A percentile compares a stretch with the other conserved stretches of the same genome.
These are phyloP conservation scores for Papiliotrema flavescens DNA, from an alignment of 1,284 basidiomycete genomes.

Conservation along the genomic window DNA sequence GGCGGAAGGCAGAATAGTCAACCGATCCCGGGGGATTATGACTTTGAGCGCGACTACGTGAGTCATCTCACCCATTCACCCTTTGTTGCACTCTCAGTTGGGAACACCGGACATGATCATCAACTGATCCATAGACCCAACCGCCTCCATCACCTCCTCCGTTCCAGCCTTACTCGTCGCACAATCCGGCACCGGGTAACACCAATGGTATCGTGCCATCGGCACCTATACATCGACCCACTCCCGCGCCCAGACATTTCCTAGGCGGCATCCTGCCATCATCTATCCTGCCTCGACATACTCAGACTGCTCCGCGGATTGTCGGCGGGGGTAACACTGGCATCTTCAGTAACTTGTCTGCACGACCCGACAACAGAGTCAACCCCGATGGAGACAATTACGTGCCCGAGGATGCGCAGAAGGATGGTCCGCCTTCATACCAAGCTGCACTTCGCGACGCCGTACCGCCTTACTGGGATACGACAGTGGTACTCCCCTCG, in stretches of 20 bases:
- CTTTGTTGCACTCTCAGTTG: conserved; percentile 1
- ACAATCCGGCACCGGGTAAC: conserved; percentile 66
- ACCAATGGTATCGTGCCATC: conserved; percentile 71
- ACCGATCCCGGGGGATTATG: conserved; percentile 57
- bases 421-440: conserved; percentile 85
- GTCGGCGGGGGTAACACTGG: conserved; percentile 79
- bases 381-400: conserved; percentile 62
- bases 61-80: conserved; percentile 17
- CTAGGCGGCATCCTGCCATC: conserved; percentile 70
- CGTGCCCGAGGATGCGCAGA: conserved; percentile 73
- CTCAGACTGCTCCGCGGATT: conserved; percentile 29
- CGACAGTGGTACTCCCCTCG: conserved; percentile 71
- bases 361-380: conserved; percentile 69
- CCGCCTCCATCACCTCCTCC: conserved; percentile 76
- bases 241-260: conserved; percentile 57
- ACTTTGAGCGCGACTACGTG: conserved; percentile 77
- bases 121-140: conserved; percentile 29
- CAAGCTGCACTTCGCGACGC: conserved; percentile 82
- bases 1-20: conserved; percentile 4
- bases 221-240: conserved; percentile 51
- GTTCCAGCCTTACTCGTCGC: conserved; percentile 58
- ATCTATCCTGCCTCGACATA: conserved; percentile 58
- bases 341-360: conserved; percentile 92
- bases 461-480: conserved; percentile 96
- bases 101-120: too few relatives aligned